Percentiles rank a stretch among this genome's conserved stretches.
Conservation (phyloP, 2,329 filamentous ascomycete species). For the Truncatella angustata region DNA sequence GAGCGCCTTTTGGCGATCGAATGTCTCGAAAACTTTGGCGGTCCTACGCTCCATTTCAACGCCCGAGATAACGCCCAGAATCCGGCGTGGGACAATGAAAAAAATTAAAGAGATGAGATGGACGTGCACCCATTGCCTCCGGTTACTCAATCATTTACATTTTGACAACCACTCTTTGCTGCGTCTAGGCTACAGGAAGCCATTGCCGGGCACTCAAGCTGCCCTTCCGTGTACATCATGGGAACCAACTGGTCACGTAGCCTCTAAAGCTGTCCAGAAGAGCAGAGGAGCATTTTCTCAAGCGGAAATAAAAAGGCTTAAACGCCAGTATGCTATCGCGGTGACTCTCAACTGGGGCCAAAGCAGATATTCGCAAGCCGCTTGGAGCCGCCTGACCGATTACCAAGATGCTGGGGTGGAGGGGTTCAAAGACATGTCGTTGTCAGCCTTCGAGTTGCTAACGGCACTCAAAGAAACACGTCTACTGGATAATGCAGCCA, state of each 20-base stretch:
- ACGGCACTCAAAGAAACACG: not conserved
- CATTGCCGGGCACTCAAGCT: slow-evolving; percentile 1
- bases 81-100: slow-evolving; percentile 9
- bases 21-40: slow-evolving; percentile 9
- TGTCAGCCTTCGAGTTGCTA: slow-evolving; percentile 4
- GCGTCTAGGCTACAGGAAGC: slow-evolving; percentile 14
- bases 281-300: not conserved
- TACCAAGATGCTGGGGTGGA: slow-evolving; percentile 7
- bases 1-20: slow-evolving; percentile 14
- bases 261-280: not conserved
- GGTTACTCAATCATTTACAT: slow-evolving; percentile 9
- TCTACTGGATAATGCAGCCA: not conserved
- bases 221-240: slow-evolving; percentile 6
- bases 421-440: not conserved
- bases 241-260: not conserved
- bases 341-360: slow-evolving; percentile 1
- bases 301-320: not conserved
- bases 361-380: not conserved
- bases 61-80: not conserved
- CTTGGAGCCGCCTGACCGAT: not conserved
- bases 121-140: slow-evolving; percentile 13
- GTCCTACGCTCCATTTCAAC: not conserved
- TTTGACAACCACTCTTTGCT: slow-evolving; percentile 16
- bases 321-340: not conserved
- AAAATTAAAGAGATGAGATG: slow-evolving; percentile 11